phyloP scores from a whole-genome alignment of 2,329 filamentous ascomycete species.

The Thelonectria olida region DNA sequence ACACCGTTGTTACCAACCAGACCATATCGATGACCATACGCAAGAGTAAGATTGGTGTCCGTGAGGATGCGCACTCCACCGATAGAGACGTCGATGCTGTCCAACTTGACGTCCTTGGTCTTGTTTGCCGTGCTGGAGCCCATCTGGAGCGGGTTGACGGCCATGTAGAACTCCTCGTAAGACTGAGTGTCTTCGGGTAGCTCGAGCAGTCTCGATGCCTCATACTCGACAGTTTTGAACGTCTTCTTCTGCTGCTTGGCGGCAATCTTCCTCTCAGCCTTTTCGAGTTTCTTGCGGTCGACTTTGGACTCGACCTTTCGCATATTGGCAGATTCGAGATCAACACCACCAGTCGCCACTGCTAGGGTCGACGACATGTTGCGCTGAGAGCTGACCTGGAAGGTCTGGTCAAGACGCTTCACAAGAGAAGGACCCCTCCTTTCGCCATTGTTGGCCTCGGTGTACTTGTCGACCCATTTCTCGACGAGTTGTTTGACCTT shows the following conservation, averaged over 20 bases:
- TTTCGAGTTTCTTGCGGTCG: conserved; percentile 98
- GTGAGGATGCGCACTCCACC: conserved; percentile 87
- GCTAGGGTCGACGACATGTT: conserved; percentile 97
- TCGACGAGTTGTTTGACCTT: conserved; percentile 85
- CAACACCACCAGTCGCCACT: conserved; percentile 83
- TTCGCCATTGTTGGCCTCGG: conserved; percentile 76
- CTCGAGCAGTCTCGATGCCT: conserved; percentile 89
- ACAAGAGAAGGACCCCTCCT: conserved; percentile 79
- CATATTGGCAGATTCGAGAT: conserved; percentile 91
- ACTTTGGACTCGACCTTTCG: conserved; percentile 98
- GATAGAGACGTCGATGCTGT: conserved; percentile 95
- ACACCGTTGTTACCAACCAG: conserved; percentile 99
- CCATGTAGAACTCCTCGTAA: conserved; percentile 99
- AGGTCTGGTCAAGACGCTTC: conserved; percentile 89
- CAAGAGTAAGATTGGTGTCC: conserved; percentile 88
- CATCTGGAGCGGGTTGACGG: conserved; percentile 94
- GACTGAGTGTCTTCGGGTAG: conserved; percentile 85
- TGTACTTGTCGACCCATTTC: conserved; percentile 88
- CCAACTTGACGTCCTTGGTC: conserved; percentile 99
- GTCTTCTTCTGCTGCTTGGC: conserved; percentile 98
- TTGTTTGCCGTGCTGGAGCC: conserved; percentile 78
- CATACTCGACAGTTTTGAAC: conserved; percentile 98
- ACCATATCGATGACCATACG: conserved; percentile 94
- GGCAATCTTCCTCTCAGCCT: conserved; percentile 96
- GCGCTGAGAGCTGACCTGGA: conserved; percentile 91